Evolutionary conservation across 352 stramenopile genomes (phyloP).

Genomic region (Globisporangium orthogonon): DNA sequence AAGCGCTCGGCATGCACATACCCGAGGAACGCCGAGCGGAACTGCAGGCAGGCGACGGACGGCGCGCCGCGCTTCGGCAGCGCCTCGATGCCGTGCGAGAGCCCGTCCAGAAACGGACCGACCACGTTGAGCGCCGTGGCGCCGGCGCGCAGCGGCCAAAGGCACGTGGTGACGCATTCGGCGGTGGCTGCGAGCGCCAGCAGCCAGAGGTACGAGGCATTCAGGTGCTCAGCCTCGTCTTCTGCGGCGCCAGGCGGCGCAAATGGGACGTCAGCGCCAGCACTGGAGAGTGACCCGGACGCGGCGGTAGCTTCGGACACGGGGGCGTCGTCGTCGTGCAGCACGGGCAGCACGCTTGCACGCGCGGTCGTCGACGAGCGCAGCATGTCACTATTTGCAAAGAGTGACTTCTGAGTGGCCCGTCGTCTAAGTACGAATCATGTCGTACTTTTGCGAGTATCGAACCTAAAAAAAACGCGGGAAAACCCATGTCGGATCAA

Average conservation of each 20-base stretch:
- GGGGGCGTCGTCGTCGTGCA: not conserved
- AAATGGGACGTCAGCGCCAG: not conserved
- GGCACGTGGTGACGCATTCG: conserved; percentile 80
- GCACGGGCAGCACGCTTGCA: conserved; percentile 7
- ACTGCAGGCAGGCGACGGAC: conserved; percentile 50
- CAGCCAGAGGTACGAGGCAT: conserved; percentile 62
- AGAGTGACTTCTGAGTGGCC: no score
- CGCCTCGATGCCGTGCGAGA: conserved; percentile 57
- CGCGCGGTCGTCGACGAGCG: conserved; percentile 4
- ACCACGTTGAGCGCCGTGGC: conserved; percentile 70
- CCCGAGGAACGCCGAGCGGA: conserved; percentile 73
- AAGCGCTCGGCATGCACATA: conserved; percentile 14
- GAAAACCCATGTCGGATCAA: not conserved
- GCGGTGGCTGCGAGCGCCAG: conserved; percentile 58
- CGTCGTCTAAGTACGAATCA: not conserved
- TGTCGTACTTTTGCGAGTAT: not conserved
- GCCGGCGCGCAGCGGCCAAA: conserved; percentile 54
- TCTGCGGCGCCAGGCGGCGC: not conserved
- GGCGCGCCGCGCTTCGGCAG: conserved; percentile 17
- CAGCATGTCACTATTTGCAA: conserved; percentile 2
- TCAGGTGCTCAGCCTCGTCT: conserved; percentile 26
- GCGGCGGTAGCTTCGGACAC: not conserved
- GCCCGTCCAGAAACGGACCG: conserved; percentile 68
- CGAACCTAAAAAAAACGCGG: not conserved
- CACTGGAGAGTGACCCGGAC: no score